A percentile compares a stretch with the other conserved stretches of the same genome.
These are phyloP conservation scores for Poa pratensis DNA, from an alignment of 176 grass and related monocot genomes.

Conservation along the genomic window DNA sequence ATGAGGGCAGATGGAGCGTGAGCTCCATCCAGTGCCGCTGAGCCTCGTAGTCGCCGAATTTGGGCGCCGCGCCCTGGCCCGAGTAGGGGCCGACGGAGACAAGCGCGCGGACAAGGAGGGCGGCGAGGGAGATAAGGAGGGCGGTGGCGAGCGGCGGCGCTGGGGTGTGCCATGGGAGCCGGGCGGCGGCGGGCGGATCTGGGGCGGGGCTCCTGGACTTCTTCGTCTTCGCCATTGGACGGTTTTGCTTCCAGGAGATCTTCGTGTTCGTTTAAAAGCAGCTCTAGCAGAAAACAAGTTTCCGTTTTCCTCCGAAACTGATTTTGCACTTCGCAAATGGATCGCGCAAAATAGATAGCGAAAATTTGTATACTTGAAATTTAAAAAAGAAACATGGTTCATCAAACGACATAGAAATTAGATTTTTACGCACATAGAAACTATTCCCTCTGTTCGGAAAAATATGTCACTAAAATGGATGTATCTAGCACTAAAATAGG, in stretches of 20 bases:
- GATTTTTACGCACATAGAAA: no score
- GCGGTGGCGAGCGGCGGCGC: constrained; percentile 47
- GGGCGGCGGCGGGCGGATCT: not conserved
- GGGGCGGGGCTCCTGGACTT: constrained; percentile 7
- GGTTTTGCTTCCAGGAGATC: constrained; percentile 16
- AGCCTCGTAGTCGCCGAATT: constrained; percentile 96
- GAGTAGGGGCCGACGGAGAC: constrained; percentile 91
- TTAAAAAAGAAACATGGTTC: no score
- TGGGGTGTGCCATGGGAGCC: constrained; percentile 48
- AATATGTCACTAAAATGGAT: no score
- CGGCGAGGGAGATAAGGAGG: constrained; percentile 59
- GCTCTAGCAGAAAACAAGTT: no score
- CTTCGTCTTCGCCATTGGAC: constrained; percentile 62
- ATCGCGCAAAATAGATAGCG: no score
- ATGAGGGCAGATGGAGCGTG: constrained; percentile 70
- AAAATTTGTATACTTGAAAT: no score
- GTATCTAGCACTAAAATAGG: no score
- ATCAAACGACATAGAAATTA: no score
- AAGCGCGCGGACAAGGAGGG: constrained; percentile 75
- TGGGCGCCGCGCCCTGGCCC: constrained; percentile 67
- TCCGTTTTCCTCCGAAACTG: no score
- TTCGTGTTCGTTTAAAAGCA: not conserved
- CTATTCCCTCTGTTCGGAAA: no score
- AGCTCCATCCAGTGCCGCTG: constrained; percentile 99
- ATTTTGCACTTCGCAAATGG: no score